phyloP scores from a whole-genome alignment of 2,329 filamentous ascomycete species.

The Talaromyces sp. region DNA sequence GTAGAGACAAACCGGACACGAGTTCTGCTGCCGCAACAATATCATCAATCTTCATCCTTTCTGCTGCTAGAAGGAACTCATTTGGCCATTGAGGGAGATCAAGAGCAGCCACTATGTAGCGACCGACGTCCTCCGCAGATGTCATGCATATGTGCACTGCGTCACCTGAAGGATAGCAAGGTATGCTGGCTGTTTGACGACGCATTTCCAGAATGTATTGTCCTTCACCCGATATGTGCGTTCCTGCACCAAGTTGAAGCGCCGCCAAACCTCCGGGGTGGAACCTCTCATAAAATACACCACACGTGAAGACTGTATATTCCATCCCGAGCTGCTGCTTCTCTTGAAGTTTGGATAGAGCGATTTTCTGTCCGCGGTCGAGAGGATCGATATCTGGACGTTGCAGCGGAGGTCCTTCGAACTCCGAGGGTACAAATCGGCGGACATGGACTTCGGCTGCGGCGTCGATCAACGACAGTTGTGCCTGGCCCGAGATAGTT shows the following conservation, averaged over 20 bases:
- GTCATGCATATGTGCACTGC: conserved; percentile 64
- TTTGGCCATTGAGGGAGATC: conserved; percentile 64
- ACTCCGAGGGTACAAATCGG: conserved; percentile 72
- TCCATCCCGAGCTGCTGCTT: conserved; percentile 55
- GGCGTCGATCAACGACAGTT: conserved; percentile 70
- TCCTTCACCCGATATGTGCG: conserved; percentile 55
- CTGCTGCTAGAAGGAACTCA: conserved; percentile 68
- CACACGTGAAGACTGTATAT: conserved; percentile 70
- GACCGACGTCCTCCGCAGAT: conserved; percentile 65
- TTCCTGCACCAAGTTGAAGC: conserved; percentile 58
- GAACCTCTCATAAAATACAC: conserved; percentile 73
- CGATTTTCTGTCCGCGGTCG: conserved; percentile 59
- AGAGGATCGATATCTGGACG: conserved; percentile 58
- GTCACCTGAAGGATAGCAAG: conserved; percentile 51
- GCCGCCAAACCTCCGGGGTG: conserved; percentile 62
- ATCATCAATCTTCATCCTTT: conserved; percentile 59
- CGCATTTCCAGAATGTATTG: conserved; percentile 65
- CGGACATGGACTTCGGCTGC: conserved; percentile 63
- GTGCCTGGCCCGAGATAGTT: conserved; percentile 63
- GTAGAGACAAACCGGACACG: conserved; percentile 35
- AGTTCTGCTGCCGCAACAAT: conserved; percentile 58
- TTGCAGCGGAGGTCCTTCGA: conserved; percentile 62
- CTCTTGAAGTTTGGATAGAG: conserved; percentile 55
- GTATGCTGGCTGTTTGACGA: conserved; percentile 57
- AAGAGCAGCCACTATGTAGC: conserved; percentile 65